Evolutionary conservation across 805 yeast species (phyloP), one percentile per base, ranked within the genome.

Genomic region (Zygosaccharomyces bailii): DNA sequence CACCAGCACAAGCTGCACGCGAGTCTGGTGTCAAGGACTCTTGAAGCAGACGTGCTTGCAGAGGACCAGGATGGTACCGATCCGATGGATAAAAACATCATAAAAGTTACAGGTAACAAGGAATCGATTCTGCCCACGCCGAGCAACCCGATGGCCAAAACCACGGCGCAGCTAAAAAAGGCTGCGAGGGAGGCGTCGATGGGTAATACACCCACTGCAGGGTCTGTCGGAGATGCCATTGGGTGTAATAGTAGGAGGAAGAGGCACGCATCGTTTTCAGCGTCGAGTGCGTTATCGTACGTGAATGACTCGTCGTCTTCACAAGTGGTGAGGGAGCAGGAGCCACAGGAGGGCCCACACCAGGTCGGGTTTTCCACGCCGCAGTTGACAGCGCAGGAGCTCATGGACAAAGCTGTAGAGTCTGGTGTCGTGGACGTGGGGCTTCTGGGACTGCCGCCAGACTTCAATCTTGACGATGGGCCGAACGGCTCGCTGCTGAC

Each of bases 1-100:
- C 99, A 93, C 70, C 96, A 88, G 68, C 97, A 89, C 67, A 93
- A 93, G 61, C 76, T 93, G 27, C 99, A 93, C 58, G 67, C 84
- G 1, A 56, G 69, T 5, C 37, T 72, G 63, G 38, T 70, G 63
- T 53, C 82, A 75, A 46, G 44, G 31, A 39, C 49, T n/a, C 38
- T 43, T 13, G 40, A 38, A 5, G 51, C 41, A 17, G 36, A 35
- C 21, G 39, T 39, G 31, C 48, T 29, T 11, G 18, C 24, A 19
- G 45, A 41, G 17, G 30, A 25, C 54, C 34, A n/a, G 41, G 45
- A 27, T 27, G 29, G 36, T 11, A 47, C 7, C 45, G 39, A 31
- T 13, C 57, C 57, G 10, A 55, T 66, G 46, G 60, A 54, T 23
- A 51, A 65, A 18, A 63, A 63, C 48, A 68, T 69, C 45, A 65